Base-by-base conservation (phyloP, 768 basidiomycete genomes). In the Serendipita vermifera region DNA sequence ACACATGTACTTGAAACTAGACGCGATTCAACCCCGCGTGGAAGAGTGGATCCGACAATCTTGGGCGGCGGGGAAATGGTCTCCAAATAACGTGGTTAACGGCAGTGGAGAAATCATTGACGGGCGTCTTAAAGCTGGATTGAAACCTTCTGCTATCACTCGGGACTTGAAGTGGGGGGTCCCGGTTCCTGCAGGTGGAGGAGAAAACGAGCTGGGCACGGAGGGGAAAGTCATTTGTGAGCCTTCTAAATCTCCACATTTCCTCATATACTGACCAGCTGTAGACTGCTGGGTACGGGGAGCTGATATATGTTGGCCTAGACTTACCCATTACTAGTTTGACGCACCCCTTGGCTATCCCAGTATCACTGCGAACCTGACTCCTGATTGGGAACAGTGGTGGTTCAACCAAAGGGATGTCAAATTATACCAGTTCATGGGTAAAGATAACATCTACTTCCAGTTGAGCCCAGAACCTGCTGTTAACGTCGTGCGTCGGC, bases 401-500 rank as follows among this genome's bases (percentile, higher is more conserved):
- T 99, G 96, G 96, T 81, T 86, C 65, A 85, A 93, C 65, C 86
- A 85, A 1, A 75, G 88, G 62, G 76, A 97, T 63, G 92, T 99
- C 58, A 76, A 80, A 62, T 73, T 98, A 53, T 96, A 90, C 72
- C 94, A 99, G 69, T 99, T 99, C 75, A 99, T 99, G 96, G 96
- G 96, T 66, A 99, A 99, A 72, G 94, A 98, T 67, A 97, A 92
- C 60, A 90, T 93, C 51, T 97, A 94, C 70, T 99, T 99, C 80
- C 96, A 99, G 46, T 51, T 31, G 4, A 51, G 20, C 31, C 7
- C 22, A 4, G 46, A 20, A 5, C 9, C 9, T 51, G 11, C 31
- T 11, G 15, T n/a, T 51, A 15, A 7, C 46, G 15, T 20, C 15
- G 26, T n/a, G 6, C 6, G 5, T 41, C 26, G 15, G 9, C 26